Base-by-base conservation (phyloP, 306 rosid species). In the Parietaria judaica region DNA sequence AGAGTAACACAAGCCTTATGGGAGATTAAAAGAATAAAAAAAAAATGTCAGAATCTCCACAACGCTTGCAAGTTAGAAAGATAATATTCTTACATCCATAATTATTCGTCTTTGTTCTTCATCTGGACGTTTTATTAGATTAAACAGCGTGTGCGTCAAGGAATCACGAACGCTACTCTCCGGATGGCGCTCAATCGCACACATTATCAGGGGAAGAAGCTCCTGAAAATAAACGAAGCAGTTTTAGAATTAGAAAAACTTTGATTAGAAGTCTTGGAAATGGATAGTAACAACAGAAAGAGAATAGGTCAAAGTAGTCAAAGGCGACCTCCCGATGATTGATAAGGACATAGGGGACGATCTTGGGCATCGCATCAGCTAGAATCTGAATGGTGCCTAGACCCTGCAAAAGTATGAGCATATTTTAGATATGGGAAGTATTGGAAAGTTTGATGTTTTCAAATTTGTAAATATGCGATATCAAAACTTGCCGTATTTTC, bases 121-220 rank as follows among this genome's bases (percentile, higher is more conserved):
- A 88, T 92, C 99, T 15, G 99, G 99, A 59, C 95, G 99, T 75
- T 92, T 92, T 76, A 92, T 92, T 73, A 92, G 78, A 79, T 92
- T 92, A 78, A 92, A 92, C 72, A 92, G 77, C 11, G 99, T 92
- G 76, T 88, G 99, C 65, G 96, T 92, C 89, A 92, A 84, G 64
- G 96, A 88, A 78, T 92, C 99, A 64, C 99, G 84, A 45, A 88
- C 84, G 79, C 79, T 69, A 76, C 96, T 82, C 69, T 88, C 99
- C 35, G 99, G 99, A 78, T 92, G 96, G 47, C 87, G 90, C 86
- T 92, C 96, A 16, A 92, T 92, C 41, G 90, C 90, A 78, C 99
- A 92, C 95, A 92, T 92, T 68, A 92, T 92, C 47, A 88, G 84
- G 39, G 99, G 99, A 82, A 92, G 96, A 74, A 92, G 94, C 74